phyloP scores from a whole-genome alignment of 805 yeast species.

The Myxozyma melibiosi region DNA sequence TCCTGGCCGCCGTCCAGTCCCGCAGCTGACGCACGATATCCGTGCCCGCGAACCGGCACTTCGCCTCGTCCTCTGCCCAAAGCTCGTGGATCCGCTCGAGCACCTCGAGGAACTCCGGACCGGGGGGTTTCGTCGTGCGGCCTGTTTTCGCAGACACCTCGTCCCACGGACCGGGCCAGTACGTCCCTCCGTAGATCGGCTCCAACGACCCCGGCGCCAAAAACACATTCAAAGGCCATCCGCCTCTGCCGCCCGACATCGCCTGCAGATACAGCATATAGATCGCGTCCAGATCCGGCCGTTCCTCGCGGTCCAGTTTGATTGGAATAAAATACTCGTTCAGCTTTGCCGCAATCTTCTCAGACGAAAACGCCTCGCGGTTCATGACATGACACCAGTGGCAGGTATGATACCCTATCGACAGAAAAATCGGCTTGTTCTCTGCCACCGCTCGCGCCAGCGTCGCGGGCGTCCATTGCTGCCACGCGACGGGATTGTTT shows the following conservation, averaged over 20 bases:
- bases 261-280: slow-evolving; percentile 46
- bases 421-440: slow-evolving; percentile 44
- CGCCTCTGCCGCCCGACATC: slow-evolving; percentile 38
- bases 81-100: slow-evolving; percentile 38
- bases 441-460: slow-evolving; percentile 39
- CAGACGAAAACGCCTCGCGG: slow-evolving; percentile 39
- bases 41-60: slow-evolving; percentile 38
- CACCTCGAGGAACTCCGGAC: slow-evolving; percentile 39
- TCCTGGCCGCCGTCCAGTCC: slow-evolving; percentile 23
- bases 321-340: slow-evolving; percentile 43
- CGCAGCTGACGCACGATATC: slow-evolving; percentile 35
- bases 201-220: slow-evolving; percentile 42
- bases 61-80: slow-evolving; percentile 40
- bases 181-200: slow-evolving; percentile 46
- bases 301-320: slow-evolving; percentile 45
- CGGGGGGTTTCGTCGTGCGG: slow-evolving; percentile 14
- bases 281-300: slow-evolving; percentile 47
- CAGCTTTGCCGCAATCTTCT: slow-evolving; percentile 38
- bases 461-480: slow-evolving; percentile 42
- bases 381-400: slow-evolving; percentile 47
- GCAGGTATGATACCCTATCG: slow-evolving; percentile 45
- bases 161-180: slow-evolving; percentile 43
- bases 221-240: slow-evolving; percentile 48
- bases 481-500: slow-evolving; percentile 45
- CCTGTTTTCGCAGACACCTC: slow-evolving; percentile 26